Evolutionary conservation across 768 basidiomycete genomes (phyloP).

Genomic region (Mrakia hoshinonis): DNA sequence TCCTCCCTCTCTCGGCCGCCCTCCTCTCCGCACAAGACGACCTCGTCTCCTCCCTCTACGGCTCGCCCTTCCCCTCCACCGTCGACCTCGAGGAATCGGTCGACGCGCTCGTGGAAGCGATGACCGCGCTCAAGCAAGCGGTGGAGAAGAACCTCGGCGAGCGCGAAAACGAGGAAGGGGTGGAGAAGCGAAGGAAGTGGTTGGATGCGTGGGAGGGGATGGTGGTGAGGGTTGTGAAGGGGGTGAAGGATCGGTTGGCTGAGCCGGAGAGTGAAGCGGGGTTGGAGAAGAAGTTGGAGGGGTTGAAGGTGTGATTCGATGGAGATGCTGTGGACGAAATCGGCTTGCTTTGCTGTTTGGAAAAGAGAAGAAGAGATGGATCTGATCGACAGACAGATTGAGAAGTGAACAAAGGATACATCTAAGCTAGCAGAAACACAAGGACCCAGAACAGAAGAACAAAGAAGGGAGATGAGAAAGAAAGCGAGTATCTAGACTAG

Average conservation of each 20-base stretch:
- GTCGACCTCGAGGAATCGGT: not conserved
- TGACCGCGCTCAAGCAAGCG: not conserved
- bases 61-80: not conserved
- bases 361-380: not conserved
- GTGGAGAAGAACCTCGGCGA: not conserved
- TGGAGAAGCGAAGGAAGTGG: conserved; percentile 1
- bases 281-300: not conserved
- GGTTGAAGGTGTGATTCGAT: not conserved
- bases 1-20: not conserved
- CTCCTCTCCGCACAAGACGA: not conserved
- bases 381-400: not conserved
- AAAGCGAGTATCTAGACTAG: not conserved
- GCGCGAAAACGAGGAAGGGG: not conserved
- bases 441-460: not conserved
- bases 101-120: not conserved
- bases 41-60: not conserved
- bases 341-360: not conserved
- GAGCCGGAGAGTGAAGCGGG: not conserved
- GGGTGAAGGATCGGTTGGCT: not conserved
- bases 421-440: not conserved
- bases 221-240: not conserved
- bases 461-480: not conserved
- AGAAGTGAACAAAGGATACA: no score
- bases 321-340: no score
- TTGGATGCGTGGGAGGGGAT: conserved; percentile 1